Evolutionary conservation across 768 basidiomycete genomes (phyloP).

Genomic region (Cystofilobasidium ferigula): DNA sequence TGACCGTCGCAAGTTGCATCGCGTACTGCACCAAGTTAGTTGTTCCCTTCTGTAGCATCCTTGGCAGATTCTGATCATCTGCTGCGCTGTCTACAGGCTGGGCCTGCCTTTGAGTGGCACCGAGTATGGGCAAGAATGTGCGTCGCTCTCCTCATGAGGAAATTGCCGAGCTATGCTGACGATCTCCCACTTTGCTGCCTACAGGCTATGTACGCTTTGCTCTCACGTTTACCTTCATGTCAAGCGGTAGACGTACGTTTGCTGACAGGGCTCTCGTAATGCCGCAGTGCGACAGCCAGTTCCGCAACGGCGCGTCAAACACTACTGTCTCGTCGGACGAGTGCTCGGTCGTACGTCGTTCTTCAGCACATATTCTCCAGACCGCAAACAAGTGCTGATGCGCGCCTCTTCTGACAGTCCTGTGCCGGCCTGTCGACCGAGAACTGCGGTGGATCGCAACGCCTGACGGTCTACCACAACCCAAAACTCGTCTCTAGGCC

Average conservation of each 20-base stretch:
- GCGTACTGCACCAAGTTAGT: slow-evolving; percentile 14
- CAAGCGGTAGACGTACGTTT: too few species aligned
- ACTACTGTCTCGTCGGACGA: slow-evolving; percentile 30
- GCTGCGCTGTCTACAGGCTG: slow-evolving; percentile 16
- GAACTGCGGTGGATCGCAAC: slow-evolving; percentile 35
- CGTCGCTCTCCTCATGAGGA: not conserved
- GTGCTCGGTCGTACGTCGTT: slow-evolving; percentile 26
- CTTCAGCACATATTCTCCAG: too few species aligned
- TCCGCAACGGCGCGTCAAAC: slow-evolving; percentile 36
- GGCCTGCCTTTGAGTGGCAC: slow-evolving; percentile 34
- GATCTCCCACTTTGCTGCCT: too few species aligned
- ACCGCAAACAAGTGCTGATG: too few species aligned
- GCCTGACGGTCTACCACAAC: slow-evolving; percentile 34
- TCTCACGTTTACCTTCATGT: too few species aligned
- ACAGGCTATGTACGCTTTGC: too few species aligned
- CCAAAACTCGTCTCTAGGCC: slow-evolving; percentile 9
- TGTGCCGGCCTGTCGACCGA: slow-evolving; percentile 31
- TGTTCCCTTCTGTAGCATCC: slow-evolving; percentile 7
- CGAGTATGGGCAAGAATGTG: slow-evolving; percentile 31
- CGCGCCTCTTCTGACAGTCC: slow-evolving; percentile 23
- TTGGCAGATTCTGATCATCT: slow-evolving; percentile 28
- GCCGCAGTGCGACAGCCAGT: slow-evolving; percentile 31
- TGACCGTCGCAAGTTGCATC: slow-evolving; percentile 33
- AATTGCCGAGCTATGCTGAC: not conserved
- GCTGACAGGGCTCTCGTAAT: too few species aligned